A percentile compares a stretch with the other conserved stretches of the same genome.
Conservation (phyloP, 352 stramenopile genomes). For the Chrysophaeum taylorii region DNA sequence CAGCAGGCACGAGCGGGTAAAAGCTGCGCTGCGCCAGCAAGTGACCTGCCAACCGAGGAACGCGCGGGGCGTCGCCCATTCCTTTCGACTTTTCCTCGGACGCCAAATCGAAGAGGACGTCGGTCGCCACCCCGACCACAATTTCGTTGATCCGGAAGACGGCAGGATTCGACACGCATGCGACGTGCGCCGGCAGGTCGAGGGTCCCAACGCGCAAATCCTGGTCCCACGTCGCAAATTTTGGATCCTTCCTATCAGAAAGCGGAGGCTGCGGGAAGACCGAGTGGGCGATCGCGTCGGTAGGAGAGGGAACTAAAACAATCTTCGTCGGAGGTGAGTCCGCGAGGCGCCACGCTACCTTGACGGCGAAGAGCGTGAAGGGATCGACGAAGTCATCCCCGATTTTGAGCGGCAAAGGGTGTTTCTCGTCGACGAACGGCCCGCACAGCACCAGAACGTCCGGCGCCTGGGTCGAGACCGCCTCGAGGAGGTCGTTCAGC, state of each 20-base stretch:
- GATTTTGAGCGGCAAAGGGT: neutral
- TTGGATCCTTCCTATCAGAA: no score
- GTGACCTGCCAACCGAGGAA: neutral
- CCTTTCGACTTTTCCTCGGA: neutral
- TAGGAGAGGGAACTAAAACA: neutral
- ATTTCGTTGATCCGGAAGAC: neutral
- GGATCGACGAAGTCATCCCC: neutral
- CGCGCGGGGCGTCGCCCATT: neutral
- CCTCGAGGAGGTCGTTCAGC: neutral
- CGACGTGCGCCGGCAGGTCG: neutral
- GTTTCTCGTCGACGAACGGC: conserved; percentile 3
- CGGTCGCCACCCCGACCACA: neutral
- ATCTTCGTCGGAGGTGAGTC: neutral
- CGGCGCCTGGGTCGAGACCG: neutral
- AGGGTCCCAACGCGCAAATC: neutral
- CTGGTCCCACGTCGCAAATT: conserved; percentile 1
- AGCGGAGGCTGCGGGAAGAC: conserved; percentile 5
- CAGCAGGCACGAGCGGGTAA: conserved; percentile 3
- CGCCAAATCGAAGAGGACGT: conserved; percentile 2
- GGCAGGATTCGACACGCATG: neutral
- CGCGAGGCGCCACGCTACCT: neutral
- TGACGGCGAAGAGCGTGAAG: neutral
- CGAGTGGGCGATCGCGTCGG: neutral
- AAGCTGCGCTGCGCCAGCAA: neutral
- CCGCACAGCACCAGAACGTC: conserved; percentile 1